A percentile compares a stretch with the other conserved stretches of the same genome.
These are phyloP conservation scores for Bolboschoenus planiculmis DNA, from an alignment of 176 grass and related monocot species.

Conservation along the genomic window DNA sequence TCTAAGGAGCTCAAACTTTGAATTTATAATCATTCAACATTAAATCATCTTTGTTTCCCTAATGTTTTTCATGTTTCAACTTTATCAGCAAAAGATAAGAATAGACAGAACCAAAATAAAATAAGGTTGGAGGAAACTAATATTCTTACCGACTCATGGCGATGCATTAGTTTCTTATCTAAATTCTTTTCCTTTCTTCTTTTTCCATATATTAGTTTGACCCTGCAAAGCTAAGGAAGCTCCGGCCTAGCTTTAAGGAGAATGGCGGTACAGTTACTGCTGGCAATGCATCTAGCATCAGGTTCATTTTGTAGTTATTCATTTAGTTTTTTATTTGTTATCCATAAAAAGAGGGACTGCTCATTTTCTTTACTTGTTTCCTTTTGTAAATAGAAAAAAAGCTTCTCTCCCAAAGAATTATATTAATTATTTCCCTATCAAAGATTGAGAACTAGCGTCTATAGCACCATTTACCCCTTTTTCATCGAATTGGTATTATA, in stretches of 20 bases:
- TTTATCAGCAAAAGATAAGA: background rate
- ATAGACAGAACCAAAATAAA: background rate
- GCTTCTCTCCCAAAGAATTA: background rate
- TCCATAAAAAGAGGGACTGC: background rate
- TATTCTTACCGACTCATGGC: background rate
- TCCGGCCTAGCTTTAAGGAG: constrained; percentile 93
- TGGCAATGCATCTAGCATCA: constrained; percentile 89
- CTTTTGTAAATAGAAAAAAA: background rate
- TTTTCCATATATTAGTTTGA: constrained; percentile 59
- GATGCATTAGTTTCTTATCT: background rate
- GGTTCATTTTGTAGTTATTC: constrained; percentile 27
- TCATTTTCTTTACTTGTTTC: background rate
- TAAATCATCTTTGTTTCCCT: background rate
- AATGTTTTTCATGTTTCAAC: background rate
- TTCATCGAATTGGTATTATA: background rate
- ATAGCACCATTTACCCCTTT: background rate
- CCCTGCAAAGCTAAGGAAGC: constrained; percentile 75
- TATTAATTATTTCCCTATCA: background rate
- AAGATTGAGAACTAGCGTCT: background rate
- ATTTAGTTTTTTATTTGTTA: background rate
- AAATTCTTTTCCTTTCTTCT: background rate
- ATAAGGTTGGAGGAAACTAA: background rate
- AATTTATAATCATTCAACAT: background rate
- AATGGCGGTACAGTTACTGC: constrained; percentile 77
- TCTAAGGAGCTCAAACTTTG: background rate